Conservation (phyloP, 805 yeast genomes). For the Metschnikowia henanensis region DNA sequence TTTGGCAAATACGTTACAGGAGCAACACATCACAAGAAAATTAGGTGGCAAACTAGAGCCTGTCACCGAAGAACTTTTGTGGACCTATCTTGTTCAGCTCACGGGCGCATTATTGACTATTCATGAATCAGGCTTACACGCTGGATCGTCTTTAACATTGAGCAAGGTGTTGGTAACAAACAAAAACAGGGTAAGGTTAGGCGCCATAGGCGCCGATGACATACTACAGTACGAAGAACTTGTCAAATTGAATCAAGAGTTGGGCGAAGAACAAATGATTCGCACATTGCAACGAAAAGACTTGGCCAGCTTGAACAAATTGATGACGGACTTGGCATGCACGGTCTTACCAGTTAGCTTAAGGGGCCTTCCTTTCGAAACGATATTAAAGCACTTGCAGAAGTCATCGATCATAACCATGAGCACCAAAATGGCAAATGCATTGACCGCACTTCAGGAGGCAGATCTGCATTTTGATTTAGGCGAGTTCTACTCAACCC, state of each 20-base stretch:
- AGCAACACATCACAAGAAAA: conserved; percentile 57
- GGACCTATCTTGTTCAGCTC: conserved; percentile 79
- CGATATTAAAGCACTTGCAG: conserved; percentile 18
- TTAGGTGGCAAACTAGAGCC: conserved; percentile 43
- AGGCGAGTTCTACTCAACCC: conserved; percentile 22
- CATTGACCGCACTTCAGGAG: conserved; percentile 20
- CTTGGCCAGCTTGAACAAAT: conserved; percentile 53
- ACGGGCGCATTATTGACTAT: conserved; percentile 64
- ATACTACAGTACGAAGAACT: conserved; percentile 48
- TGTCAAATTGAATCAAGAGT: conserved; percentile 20
- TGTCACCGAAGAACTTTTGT: conserved; percentile 63
- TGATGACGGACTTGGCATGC: conserved; percentile 56
- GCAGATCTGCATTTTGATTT: conserved; percentile 23
- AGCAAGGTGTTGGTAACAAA: conserved; percentile 74
- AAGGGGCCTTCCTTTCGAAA: conserved; percentile 18
- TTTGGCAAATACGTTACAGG: conserved; percentile 65
- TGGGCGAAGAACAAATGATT: conserved; percentile 10
- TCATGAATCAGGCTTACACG: conserved; percentile 65
- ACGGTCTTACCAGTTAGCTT: conserved; percentile 31
- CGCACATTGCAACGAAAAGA: conserved; percentile 52
- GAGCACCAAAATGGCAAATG: conserved; percentile 46
- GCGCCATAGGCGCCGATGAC: conserved; percentile 72
- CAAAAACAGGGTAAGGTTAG: conserved; percentile 67
- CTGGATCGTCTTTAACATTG: conserved; percentile 58
- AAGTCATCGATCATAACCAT: conserved; percentile 22